These are phyloP conservation scores for Starmerella potacharoeniae DNA, from an alignment of 805 yeast genomes.

Conservation along the genomic window DNA sequence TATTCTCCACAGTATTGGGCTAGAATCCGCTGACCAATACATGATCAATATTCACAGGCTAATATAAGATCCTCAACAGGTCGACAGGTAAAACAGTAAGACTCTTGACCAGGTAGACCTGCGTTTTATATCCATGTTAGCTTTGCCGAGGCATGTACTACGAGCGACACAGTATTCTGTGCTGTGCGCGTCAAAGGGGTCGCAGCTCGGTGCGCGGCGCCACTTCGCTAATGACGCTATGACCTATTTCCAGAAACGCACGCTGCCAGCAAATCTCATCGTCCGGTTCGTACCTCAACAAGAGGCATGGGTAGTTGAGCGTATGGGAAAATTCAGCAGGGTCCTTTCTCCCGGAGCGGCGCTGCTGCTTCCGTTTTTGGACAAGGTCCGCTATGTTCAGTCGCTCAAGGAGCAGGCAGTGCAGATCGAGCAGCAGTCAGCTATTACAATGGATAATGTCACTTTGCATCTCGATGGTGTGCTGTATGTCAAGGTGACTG, in stretches of 20 bases:
- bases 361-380: slow-evolving; percentile 57
- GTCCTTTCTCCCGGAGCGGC: slow-evolving; percentile 70
- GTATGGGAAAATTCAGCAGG: slow-evolving; percentile 75
- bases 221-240: slow-evolving; percentile 22
- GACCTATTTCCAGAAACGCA: slow-evolving; percentile 49
- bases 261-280: slow-evolving; percentile 63
- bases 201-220: neutral
- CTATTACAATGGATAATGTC: slow-evolving; percentile 78
- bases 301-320: slow-evolving; percentile 80
- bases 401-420: slow-evolving; percentile 74
- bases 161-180: neutral
- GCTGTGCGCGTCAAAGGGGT: neutral
- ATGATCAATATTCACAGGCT: no score
- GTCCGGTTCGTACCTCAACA: slow-evolving; percentile 79
- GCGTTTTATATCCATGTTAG: neutral
- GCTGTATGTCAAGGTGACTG: slow-evolving; percentile 61
- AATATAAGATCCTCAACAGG: no score
- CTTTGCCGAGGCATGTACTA: neutral
- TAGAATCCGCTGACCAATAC: no score
- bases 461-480: slow-evolving; percentile 78
- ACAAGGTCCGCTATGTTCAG: slow-evolving; percentile 70
- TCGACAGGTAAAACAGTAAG: no score
- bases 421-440: slow-evolving; percentile 73
- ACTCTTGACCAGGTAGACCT: neutral
- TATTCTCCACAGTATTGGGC: no score